A percentile compares a stretch with the other conserved stretches of the same genome.
phyloP scores from a whole-genome alignment of 768 basidiomycete genomes.

The Mycena capillaripes region DNA sequence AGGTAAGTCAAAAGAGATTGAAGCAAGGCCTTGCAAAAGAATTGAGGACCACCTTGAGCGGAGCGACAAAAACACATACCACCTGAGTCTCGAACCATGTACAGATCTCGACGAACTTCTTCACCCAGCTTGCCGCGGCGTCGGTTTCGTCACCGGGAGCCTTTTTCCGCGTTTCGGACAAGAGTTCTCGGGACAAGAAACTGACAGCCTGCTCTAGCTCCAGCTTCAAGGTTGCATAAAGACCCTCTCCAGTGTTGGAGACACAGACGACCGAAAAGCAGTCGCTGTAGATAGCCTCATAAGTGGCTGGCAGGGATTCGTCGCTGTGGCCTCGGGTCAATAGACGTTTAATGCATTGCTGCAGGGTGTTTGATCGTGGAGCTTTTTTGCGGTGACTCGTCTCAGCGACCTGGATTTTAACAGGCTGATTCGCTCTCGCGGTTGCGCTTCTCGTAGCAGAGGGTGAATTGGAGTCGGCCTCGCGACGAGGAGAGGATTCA shows the following conservation, averaged over 20 bases:
- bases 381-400: conserved; percentile 33
- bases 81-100: conserved; percentile 76
- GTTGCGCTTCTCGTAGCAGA: conserved; percentile 70
- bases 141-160: conserved; percentile 30
- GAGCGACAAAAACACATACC: conserved; percentile 55
- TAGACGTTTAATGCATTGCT: conserved; percentile 54
- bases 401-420: conserved; percentile 64
- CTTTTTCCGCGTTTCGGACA: neutral
- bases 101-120: conserved; percentile 66
- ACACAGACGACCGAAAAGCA: conserved; percentile 70
- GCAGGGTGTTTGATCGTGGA: conserved; percentile 44
- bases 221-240: conserved; percentile 60
- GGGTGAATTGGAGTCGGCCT: conserved; percentile 75
- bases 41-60: neutral
- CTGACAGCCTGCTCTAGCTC: conserved; percentile 72
- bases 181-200: conserved; percentile 56
- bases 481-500: conserved; percentile 67
- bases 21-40: conserved; percentile 61
- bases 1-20: conserved; percentile 78
- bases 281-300: conserved; percentile 68
- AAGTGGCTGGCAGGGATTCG: conserved; percentile 57
- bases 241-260: conserved; percentile 65
- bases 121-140: conserved; percentile 67
- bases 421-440: conserved; percentile 53
- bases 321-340: conserved; percentile 54